phyloP scores from a whole-genome alignment of 768 basidiomycete species.

The Suillus americanus region DNA sequence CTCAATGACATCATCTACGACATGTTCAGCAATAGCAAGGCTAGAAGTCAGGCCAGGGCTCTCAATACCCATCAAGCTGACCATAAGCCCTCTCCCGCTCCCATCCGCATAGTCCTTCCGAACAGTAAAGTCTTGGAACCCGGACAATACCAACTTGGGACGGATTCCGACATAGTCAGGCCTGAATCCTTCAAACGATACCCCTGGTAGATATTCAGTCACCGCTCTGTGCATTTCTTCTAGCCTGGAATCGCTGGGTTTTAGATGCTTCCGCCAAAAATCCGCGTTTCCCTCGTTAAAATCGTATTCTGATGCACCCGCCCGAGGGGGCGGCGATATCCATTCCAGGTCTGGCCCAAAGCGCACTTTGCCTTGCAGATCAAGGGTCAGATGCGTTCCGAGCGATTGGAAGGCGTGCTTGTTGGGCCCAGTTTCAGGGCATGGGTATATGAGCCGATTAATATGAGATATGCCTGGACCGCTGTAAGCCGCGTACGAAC shows the following conservation, averaged over 20 bases:
- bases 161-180: constrained; percentile 86
- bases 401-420: constrained; percentile 76
- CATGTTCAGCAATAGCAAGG: constrained; percentile 83
- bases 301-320: constrained; percentile 23
- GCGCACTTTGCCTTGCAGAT: constrained; percentile 77
- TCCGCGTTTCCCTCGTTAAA: constrained; percentile 51
- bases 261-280: constrained; percentile 73
- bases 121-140: constrained; percentile 85
- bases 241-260: constrained; percentile 60
- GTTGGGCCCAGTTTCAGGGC: constrained; percentile 63
- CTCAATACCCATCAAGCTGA: constrained; percentile 88
- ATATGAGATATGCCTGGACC: constrained; percentile 73
- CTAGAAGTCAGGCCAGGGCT: constrained; percentile 88
- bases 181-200: constrained; percentile 58
- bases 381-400: constrained; percentile 90
- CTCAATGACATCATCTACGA: constrained; percentile 60
- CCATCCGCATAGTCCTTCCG: constrained; percentile 59
- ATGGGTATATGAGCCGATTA: constrained; percentile 87
- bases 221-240: constrained; percentile 71
- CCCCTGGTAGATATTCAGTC: constrained; percentile 67
- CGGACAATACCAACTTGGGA: constrained; percentile 82
- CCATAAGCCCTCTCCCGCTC: constrained; percentile 46
- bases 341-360: constrained; percentile 96
- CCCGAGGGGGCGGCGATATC: constrained; percentile 53
- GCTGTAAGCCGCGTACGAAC: constrained; percentile 86